Base-by-base conservation (phyloP, 2,329 filamentous ascomycete species). In the Dendrostoma leiphaemia region DNA sequence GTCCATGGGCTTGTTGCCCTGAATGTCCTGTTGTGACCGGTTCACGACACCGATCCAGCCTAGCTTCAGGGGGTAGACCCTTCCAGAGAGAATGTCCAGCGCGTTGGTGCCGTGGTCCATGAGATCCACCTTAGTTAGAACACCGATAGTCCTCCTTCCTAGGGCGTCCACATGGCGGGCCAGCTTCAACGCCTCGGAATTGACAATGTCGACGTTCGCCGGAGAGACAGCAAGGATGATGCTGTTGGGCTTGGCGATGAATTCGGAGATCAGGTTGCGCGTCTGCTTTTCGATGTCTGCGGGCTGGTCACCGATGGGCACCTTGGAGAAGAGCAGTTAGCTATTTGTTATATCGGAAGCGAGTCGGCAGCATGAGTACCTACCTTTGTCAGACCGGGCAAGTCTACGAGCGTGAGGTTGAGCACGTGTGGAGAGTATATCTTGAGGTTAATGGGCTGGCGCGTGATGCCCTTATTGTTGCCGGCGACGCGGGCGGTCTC, bases 101-200 rank as follows among this genome's bases (percentile, higher is more conserved):
- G 97, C 94, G 67, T 99, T 94, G 50, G 94, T 99, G 52, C 94
- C 94, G 24, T 96, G 91, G 71, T 99, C 94, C 94, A 99, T 99
- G 68, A 99, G 76, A 76, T 99, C 94, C 58, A 99, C 92, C 81
- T 99, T 99, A 64, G 93, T 97, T 65, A 99, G 81, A 59, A 99
- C 94, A 82, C 94, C 94, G 62, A 99, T 99, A 47, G 94, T 99
- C 70, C 94, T 85, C 76, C 97, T 93, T 67, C 94, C 94, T 70
- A 99, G 92, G 3, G 93, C 93, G 65, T 99, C 94, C 38, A 99
- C 94, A 75, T 99, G 93, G 66, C 94, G 84, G 37, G 94, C 94
- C 63, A 99, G 82, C 77, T 99, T 97, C 69, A 99, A 76, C 65
- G 94, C 94, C 71, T 99, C 94, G 19, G 94, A 99, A 78, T 99